Evolutionary conservation across 2,329 filamentous ascomycete genomes (phyloP), one percentile per base, ranked within the genome.

Genomic region (Phaeosphaeria sp.): DNA sequence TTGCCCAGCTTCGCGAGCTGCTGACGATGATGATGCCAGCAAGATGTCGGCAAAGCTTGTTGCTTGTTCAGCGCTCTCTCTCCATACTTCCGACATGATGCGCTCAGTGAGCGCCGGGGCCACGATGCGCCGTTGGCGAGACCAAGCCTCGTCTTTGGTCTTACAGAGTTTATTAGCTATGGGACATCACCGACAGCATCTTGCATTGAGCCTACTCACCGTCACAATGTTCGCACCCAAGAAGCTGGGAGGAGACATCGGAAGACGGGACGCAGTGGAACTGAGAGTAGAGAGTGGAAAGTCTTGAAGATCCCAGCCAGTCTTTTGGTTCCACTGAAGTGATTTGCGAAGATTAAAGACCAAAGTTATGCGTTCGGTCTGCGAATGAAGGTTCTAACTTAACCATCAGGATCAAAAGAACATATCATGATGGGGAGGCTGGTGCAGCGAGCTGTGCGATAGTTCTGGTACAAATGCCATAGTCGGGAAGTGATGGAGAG

Each of bases 71-170:
- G 30, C 18, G 18, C 56, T 55, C 21, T 52, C 59, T 42, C 11
- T 51, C 59, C 56, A 62, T 22, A 62, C 56, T 13, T 49, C 49
- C 30, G 48, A 30, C n/a, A 44, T 62, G 42, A 62, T 62, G 33
- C 56, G 53, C 45, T 62, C 59, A n/a, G 55, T 62, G 33, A 62
- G 45, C 18, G 51, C 36, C 1, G 59, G 56, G 7, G 59, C 59
- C 44, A 62, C 52, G n/a, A 59, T 55, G n/a, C 56, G 52, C 20
- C 59, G 56, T 11, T 61, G 59, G 6, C 56, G 56, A 5, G 52
- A 55, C 59, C 59, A 61, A 5, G 44, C 44, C n/a, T 61, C 56
- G 52, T 45, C 44, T 50, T 51, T 51, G 0, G 47, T 30, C 56
- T 58, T n/a, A 13, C 15, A 36, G 0, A 1, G 21, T 44, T 51